phyloP scores from a whole-genome alignment of 1,139 yeast genomes.

The Arxiozyma bovina region DNA sequence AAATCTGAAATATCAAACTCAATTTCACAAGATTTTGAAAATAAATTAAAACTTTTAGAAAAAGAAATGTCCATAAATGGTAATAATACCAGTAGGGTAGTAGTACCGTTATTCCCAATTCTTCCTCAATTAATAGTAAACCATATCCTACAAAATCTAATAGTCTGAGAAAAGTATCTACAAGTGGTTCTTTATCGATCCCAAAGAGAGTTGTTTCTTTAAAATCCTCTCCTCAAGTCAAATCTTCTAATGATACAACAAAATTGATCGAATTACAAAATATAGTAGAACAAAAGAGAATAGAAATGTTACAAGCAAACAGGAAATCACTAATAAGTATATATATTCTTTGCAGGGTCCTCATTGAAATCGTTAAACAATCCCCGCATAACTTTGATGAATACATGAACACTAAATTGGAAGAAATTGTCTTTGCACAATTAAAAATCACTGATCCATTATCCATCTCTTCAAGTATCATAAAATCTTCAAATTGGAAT shows the following conservation, averaged over 20 bases:
- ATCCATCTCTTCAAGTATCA: conserved; percentile 52
- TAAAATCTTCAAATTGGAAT: conserved; percentile 90
- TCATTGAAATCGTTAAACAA: conserved; percentile 87
- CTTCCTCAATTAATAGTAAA: conserved; percentile 4
- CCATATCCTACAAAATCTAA: neutral
- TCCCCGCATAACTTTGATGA: conserved; percentile 71
- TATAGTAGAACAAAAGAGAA: conserved; percentile 51
- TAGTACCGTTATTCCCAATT: conserved; percentile 5
- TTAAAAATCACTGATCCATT: conserved; percentile 80
- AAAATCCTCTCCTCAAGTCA: conserved; percentile 24
- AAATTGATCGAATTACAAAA: conserved; percentile 29
- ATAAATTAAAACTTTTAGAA: conserved; percentile 28
- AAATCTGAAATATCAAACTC: conserved; percentile 76
- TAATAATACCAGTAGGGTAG: conserved; percentile 2
- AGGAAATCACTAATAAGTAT: conserved; percentile 80
- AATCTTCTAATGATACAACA: conserved; percentile 17
- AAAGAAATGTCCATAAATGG: conserved; percentile 10
- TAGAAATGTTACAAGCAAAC: conserved; percentile 74
- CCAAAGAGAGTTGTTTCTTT: conserved; percentile 33
- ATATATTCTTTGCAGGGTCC: conserved; percentile 82
- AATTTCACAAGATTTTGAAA: conserved; percentile 53
- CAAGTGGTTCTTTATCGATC: conserved; percentile 22
- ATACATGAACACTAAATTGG: conserved; percentile 74
- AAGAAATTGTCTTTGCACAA: conserved; percentile 89
- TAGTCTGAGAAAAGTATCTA: conserved; percentile 7